These are phyloP conservation scores for Porcisia deanei DNA, from an alignment of 208 protist genomes.

Conservation along the genomic window DNA sequence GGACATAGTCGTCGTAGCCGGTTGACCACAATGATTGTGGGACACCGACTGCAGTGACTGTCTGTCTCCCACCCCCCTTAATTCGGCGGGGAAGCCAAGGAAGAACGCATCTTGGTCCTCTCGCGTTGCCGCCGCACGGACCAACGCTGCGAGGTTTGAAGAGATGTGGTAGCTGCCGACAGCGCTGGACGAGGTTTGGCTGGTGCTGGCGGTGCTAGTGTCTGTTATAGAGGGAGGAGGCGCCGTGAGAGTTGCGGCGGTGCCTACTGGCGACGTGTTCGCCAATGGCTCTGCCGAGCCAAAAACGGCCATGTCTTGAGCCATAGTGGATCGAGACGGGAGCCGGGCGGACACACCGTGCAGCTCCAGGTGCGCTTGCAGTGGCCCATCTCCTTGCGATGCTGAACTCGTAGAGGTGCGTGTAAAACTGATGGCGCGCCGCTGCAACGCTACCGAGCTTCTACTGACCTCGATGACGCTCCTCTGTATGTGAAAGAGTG, in stretches of 20 bases:
- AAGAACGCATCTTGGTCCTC: slow-evolving; percentile 22
- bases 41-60: no score
- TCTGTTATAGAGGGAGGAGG: background rate
- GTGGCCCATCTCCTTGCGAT: background rate
- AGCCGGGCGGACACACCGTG: no score
- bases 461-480: background rate
- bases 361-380: background rate
- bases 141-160: slow-evolving; percentile 12
- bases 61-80: background rate
- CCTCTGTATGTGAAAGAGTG: background rate
- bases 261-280: background rate
- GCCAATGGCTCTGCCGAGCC: background rate
- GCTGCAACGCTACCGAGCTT: background rate
- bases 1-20: background rate
- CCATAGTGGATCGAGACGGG: background rate
- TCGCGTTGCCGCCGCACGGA: slow-evolving; percentile 32
- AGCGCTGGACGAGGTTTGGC: background rate
- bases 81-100: slow-evolving; percentile 11
- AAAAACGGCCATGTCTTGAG: background rate
- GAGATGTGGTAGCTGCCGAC: background rate
- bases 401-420: background rate
- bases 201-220: background rate
- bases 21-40: background rate
- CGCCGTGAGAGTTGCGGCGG: background rate
- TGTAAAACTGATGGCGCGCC: background rate